A percentile compares a stretch with the other conserved stretches of the same genome.
Evolutionary conservation across 352 stramenopile species (phyloP).

Genomic region (Phytophthora hibernalis): DNA sequence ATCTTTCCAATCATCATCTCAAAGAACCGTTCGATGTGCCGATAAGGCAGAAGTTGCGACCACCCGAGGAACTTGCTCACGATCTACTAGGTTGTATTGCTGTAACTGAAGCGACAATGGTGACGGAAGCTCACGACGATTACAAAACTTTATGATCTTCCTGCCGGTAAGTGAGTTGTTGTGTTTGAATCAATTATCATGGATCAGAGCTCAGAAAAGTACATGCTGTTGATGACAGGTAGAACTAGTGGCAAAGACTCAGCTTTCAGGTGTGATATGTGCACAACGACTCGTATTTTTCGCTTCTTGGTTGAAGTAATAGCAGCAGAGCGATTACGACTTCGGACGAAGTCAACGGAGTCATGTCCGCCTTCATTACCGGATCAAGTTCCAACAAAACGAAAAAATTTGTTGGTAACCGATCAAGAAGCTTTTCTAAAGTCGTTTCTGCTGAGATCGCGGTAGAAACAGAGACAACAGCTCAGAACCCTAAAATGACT

Average conservation of each 20-base stretch:
- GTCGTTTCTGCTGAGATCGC: not conserved
- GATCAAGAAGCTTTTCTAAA: slow-evolving; percentile 11
- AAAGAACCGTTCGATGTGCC: slow-evolving; percentile 10
- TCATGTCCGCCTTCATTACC: not conserved
- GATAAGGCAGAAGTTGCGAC: slow-evolving; percentile 11
- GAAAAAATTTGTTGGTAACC: slow-evolving; percentile 11
- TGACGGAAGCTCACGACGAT: not conserved
- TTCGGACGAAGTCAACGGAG: slow-evolving; percentile 7
- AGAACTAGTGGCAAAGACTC: slow-evolving; percentile 42
- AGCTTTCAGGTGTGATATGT: slow-evolving; percentile 53
- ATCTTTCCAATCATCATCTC: slow-evolving; percentile 36
- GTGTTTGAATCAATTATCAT: not conserved
- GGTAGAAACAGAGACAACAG: not conserved
- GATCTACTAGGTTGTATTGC: slow-evolving; percentile 26
- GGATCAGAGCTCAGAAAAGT: not conserved
- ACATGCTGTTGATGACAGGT: slow-evolving; percentile 32
- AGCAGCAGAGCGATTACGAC: slow-evolving; percentile 27
- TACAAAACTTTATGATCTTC: slow-evolving; percentile 23
- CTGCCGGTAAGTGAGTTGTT: slow-evolving; percentile 43
- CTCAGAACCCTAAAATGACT: not conserved
- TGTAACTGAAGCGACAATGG: slow-evolving; percentile 7
- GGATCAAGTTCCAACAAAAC: not conserved
- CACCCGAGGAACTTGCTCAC: slow-evolving; percentile 15
- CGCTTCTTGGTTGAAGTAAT: slow-evolving; percentile 56
- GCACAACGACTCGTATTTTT: slow-evolving; percentile 66